phyloP scores from a whole-genome alignment of 1,284 basidiomycete species.

The Peniophora sp. region DNA sequence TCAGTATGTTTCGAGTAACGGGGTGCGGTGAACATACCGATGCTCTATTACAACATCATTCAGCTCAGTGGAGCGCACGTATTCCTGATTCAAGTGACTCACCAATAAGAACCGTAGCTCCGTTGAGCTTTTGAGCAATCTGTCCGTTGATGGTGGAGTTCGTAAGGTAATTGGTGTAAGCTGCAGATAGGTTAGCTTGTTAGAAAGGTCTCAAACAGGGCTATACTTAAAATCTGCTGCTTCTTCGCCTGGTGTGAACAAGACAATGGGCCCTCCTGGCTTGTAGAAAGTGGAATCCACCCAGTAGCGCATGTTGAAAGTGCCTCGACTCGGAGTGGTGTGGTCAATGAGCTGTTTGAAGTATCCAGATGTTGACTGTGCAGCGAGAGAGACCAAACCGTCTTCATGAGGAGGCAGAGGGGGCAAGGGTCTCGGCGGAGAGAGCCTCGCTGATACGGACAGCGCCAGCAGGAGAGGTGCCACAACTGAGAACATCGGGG shows the following conservation, averaged over 20 bases:
- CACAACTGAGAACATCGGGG: too few species aligned
- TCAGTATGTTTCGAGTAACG: too few species aligned
- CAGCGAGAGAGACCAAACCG: neutral
- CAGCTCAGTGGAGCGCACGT: too few species aligned
- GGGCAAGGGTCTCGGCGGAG: too few species aligned
- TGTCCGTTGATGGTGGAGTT: constrained; percentile 58
- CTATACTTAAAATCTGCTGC: constrained; percentile 26
- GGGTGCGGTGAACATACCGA: too few species aligned
- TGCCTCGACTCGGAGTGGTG: constrained; percentile 56
- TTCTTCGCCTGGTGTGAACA: constrained; percentile 43
- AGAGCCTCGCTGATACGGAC: too few species aligned
- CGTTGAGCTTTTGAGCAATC: constrained; percentile 60
- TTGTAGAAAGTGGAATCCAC: constrained; percentile 57
- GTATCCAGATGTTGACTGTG: constrained; percentile 48
- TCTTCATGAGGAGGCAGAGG: too few species aligned
- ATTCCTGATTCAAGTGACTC: too few species aligned
- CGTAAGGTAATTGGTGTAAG: constrained; percentile 49
- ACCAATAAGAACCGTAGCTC: constrained; percentile 50
- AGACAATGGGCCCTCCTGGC: constrained; percentile 57
- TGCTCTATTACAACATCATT: too few species aligned
- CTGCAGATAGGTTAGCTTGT: constrained; percentile 33
- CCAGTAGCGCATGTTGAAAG: constrained; percentile 70
- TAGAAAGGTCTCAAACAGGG: neutral
- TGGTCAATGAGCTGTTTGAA: constrained; percentile 74
- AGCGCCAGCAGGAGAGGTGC: too few species aligned